Percentiles rank a stretch among this genome's conserved stretches.
These are phyloP conservation scores for Scutellaria barbata DNA, from an alignment of 257 asterid genomes.

Conservation along the genomic window DNA sequence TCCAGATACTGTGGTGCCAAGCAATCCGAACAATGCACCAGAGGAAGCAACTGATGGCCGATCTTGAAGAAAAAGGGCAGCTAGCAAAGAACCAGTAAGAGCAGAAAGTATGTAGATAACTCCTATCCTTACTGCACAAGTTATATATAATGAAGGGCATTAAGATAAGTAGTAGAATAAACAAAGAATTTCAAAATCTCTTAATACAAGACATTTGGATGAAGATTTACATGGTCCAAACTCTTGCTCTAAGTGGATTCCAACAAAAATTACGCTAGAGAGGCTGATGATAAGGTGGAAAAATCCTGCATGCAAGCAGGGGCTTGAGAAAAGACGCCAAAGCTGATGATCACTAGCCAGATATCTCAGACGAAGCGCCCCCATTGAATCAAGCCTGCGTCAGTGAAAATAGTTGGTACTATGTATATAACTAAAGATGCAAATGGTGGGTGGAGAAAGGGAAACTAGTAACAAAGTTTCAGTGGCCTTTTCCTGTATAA, in stretches of 20 bases:
- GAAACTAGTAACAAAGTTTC: not conserved
- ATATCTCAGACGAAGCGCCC: slow-evolving; percentile 71
- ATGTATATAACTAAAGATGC: not conserved
- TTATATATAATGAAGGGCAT: slow-evolving; percentile 2
- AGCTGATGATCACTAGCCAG: slow-evolving; percentile 52
- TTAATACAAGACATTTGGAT: not conserved
- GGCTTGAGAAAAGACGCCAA: slow-evolving; percentile 83
- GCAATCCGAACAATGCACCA: slow-evolving; percentile 81
- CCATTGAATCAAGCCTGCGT: slow-evolving; percentile 68
- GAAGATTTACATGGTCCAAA: slow-evolving; percentile 71
- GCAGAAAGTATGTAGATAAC: slow-evolving; percentile 72
- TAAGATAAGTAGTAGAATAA: not conserved
- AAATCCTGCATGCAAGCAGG: slow-evolving; percentile 84
- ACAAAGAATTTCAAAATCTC: not conserved
- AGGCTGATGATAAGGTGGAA: slow-evolving; percentile 75
- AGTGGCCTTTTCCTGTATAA: not conserved
- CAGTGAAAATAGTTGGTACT: slow-evolving; percentile 19
- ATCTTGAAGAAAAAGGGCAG: slow-evolving; percentile 75
- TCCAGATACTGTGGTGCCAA: slow-evolving; percentile 76
- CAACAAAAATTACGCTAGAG: slow-evolving; percentile 67
- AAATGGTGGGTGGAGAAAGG: not conserved
- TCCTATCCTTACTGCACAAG: slow-evolving; percentile 69
- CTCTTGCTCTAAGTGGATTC: slow-evolving; percentile 91
- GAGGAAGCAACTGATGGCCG: slow-evolving; percentile 85
- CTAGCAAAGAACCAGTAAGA: slow-evolving; percentile 64